Evolutionary conservation across 2,329 filamentous ascomycete genomes (phyloP).

Genomic region (Claviceps spartinae): DNA sequence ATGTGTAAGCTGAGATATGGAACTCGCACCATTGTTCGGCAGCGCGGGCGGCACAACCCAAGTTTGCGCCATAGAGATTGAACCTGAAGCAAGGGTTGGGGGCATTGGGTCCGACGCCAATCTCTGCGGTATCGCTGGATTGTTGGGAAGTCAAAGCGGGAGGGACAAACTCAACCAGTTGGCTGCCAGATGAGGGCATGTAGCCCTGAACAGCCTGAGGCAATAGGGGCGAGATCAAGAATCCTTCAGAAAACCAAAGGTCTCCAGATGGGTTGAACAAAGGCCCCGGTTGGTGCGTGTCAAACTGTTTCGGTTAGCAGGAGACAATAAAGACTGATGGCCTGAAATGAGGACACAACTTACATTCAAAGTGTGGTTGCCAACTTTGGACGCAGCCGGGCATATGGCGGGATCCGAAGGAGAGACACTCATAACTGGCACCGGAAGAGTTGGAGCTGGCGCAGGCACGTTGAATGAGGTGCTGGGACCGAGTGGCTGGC

Average conservation of each 20-base stretch:
- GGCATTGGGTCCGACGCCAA: conserved; percentile 25
- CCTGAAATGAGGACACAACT: conserved; percentile 9
- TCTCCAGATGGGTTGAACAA: conserved; percentile 26
- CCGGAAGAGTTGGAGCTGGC: neutral
- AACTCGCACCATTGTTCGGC: conserved; percentile 27
- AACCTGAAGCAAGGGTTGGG: conserved; percentile 25
- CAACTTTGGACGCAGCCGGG: conserved; percentile 18
- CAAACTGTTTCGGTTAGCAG: conserved; percentile 20
- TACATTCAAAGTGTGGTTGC: conserved; percentile 25
- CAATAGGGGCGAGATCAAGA: conserved; percentile 24
- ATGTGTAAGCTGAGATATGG: conserved; percentile 27
- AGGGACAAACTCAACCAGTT: conserved; percentile 27
- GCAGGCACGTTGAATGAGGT: neutral
- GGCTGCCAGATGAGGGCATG: conserved; percentile 24
- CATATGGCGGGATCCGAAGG: conserved; percentile 13
- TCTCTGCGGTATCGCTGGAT: conserved; percentile 22
- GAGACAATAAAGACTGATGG: neutral
- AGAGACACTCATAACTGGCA: conserved; percentile 2
- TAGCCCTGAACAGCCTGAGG: conserved; percentile 20
- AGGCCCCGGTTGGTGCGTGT: conserved; percentile 21
- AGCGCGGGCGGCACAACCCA: conserved; percentile 24
- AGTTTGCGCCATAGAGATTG: conserved; percentile 23
- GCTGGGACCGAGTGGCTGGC: neutral
- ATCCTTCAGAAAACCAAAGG: conserved; percentile 29
- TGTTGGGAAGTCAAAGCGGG: conserved; percentile 18